Base-by-base conservation (phyloP, 371 early-diverging fungal species). In the Vittaforma corneae region DNA sequence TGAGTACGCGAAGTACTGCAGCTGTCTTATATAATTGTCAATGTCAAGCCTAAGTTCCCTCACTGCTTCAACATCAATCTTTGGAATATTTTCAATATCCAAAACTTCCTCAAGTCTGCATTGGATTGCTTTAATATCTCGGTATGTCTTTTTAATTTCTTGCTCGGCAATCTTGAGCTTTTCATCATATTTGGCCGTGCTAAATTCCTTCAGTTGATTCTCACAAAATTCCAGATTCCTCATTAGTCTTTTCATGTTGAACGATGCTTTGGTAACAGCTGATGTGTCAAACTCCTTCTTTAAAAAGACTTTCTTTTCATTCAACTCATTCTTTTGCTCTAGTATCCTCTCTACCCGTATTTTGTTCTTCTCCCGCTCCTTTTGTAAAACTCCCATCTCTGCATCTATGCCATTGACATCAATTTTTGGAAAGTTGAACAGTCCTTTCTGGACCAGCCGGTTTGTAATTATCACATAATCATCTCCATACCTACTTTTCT, bases 401-500 rank as follows among this genome's bases (percentile, higher is more conserved):
- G 55, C 62, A 22, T 68, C 50, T 14, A 72, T 69, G 6, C 51
- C 62, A 14, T 30, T 28, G 9, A 44, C 45, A 48, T 74, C 69
- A 24, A 61, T 37, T 37, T 53, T 55, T 32, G n/a, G 5, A 16
- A 14, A 4, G 5, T 38, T 54, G 26, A 72, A 73, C 1, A 74
- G 20, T 24, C 67, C 69, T 62, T 51, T 67, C 24, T 45, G 4
- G 24, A 55, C 69, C 26, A 76, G 47, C 28, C 48, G 38, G 35
- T 42, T 57, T 28, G 45, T 33, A 1, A 56, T 58, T 47, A 72
- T 67, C 6, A 65, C 45, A 53, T 33, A 63, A 51, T 76, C 73
- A 14, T 68, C 59, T 9, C 72, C 75, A 52, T 80, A 78, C 53
- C 32, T 62, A 30, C 68, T 73, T 54, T 72, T 68, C 53, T 73